Base-by-base conservation (phyloP, 352 stramenopile genomes). In the Globisporangium camurandrum region DNA sequence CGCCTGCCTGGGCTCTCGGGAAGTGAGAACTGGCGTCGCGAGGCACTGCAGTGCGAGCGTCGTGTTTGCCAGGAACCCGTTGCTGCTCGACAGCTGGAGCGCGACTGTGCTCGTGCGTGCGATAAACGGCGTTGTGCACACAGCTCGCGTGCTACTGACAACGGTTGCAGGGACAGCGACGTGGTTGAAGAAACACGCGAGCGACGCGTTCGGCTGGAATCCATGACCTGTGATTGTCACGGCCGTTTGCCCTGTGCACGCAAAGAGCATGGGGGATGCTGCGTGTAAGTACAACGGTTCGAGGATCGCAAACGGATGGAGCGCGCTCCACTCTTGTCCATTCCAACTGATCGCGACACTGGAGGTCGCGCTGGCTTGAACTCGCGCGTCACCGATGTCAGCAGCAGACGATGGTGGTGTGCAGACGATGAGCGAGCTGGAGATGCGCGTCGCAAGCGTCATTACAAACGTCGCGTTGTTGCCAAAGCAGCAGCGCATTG, bases 261-360 rank as follows among this genome's bases (percentile, higher is more conserved):
- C 26, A 12, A 69, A 28, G 1, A 77, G 10, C 19, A 20, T 57
- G 5, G 71, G 71, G 9, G 34, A 42, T 19, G 69, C 46, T 20
- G 41, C 58, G 17, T 56, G 2, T 10, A 80, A 30, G 5, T 54
- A 30, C 24, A 75, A 70, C 1, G 54, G 54, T 4, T 61, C 17
- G 20, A 50, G 22, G 16, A 74, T 44, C 2, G 42, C 4, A 14
- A 77, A 12, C 7, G 24, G 22, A 10, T 62, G 8, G 2, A 8
- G 6, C 1, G 54, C 24, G 39, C 66, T 66, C 68, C 68, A 83
- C 7, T 83, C 68, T 58, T 83, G 71, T 0, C 55, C 53, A 39
- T 83, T 83, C 14, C 69, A 46, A 49, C 71, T 80, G 27, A 83
- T 56, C 3, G 57, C 38, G 46, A 83, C 10, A 12, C 24, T 54